A percentile compares a stretch with the other conserved stretches of the same genome.
These are phyloP conservation scores for Trametes elegans DNA, from an alignment of 768 basidiomycete species.

Conservation along the genomic window DNA sequence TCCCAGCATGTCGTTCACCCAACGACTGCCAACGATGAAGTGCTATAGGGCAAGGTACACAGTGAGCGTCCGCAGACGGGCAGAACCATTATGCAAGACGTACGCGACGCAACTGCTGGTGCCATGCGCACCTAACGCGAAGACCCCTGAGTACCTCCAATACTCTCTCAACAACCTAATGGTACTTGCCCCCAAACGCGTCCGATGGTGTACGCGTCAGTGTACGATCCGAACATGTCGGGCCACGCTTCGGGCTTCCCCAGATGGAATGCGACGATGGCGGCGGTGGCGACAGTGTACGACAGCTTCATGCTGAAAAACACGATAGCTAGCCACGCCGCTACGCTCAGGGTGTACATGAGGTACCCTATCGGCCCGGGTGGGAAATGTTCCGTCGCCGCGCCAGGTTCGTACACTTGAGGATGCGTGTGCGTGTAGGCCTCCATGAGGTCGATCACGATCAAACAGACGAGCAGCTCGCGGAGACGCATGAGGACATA, in stretches of 20 bases:
- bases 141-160: too few species aligned
- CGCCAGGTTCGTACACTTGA: not conserved
- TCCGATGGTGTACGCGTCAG: slow-evolving; percentile 39
- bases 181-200: slow-evolving; percentile 40
- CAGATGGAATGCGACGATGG: slow-evolving; percentile 11
- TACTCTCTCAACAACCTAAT: not conserved
- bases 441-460: not conserved
- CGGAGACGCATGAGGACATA: not conserved
- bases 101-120: slow-evolving; percentile 38
- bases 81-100: slow-evolving; percentile 6
- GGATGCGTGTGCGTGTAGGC: not conserved
- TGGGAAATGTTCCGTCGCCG: not conserved
- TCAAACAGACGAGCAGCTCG: not conserved
- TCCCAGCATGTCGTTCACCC: slow-evolving; percentile 19
- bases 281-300: not conserved
- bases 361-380: not conserved
- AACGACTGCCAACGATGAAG: slow-evolving; percentile 29
- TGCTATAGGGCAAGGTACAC: slow-evolving; percentile 21
- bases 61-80: not conserved
- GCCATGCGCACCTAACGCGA: slow-evolving; percentile 36
- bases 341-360: not conserved
- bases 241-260: slow-evolving; percentile 41
- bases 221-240: slow-evolving; percentile 32
- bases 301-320: not conserved
- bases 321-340: not conserved